Evolutionary conservation across 2,329 filamentous ascomycete genomes (phyloP).

Genomic region (Trichoderma pleuroti): DNA sequence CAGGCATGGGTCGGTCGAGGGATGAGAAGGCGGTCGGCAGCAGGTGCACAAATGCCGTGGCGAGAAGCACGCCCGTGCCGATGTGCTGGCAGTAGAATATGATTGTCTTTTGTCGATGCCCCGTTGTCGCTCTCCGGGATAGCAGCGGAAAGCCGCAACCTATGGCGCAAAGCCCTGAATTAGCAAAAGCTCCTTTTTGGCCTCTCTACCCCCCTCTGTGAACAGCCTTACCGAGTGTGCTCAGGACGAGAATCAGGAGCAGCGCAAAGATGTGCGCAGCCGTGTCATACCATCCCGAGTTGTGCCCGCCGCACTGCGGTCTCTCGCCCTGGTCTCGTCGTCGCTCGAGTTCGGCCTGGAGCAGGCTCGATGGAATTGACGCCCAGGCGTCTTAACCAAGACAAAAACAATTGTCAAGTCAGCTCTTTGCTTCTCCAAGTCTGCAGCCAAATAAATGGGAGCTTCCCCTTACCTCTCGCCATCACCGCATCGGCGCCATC

Average conservation of each 20-base stretch:
- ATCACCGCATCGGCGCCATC: slow-evolving; percentile 20
- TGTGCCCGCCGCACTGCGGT: slow-evolving; percentile 51
- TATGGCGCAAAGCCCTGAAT: slow-evolving; percentile 26
- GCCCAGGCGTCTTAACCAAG: slow-evolving; percentile 35
- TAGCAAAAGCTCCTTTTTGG: not conserved
- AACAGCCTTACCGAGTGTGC: slow-evolving; percentile 50
- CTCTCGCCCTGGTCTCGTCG: slow-evolving; percentile 42
- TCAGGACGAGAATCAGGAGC: slow-evolving; percentile 60
- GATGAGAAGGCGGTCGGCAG: slow-evolving; percentile 65
- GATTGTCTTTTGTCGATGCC: slow-evolving; percentile 56
- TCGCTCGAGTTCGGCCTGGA: slow-evolving; percentile 51
- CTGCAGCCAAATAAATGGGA: not conserved
- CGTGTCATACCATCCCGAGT: slow-evolving; percentile 60
- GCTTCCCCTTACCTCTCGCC: slow-evolving; percentile 17
- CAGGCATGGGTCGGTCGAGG: slow-evolving; percentile 66
- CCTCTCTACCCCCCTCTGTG: not conserved
- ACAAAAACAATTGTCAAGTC: not conserved
- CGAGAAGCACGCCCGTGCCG: slow-evolving; percentile 80
- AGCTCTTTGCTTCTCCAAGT: not conserved
- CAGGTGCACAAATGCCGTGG: slow-evolving; percentile 79
- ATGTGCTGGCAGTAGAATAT: slow-evolving; percentile 70
- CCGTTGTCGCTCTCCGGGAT: slow-evolving; percentile 55
- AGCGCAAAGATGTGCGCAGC: slow-evolving; percentile 65
- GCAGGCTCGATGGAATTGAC: slow-evolving; percentile 49
- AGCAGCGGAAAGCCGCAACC: slow-evolving; percentile 66